Evolutionary conservation across 805 yeast genomes (phyloP).

Genomic region (Scheffersomyces coipomensis): DNA sequence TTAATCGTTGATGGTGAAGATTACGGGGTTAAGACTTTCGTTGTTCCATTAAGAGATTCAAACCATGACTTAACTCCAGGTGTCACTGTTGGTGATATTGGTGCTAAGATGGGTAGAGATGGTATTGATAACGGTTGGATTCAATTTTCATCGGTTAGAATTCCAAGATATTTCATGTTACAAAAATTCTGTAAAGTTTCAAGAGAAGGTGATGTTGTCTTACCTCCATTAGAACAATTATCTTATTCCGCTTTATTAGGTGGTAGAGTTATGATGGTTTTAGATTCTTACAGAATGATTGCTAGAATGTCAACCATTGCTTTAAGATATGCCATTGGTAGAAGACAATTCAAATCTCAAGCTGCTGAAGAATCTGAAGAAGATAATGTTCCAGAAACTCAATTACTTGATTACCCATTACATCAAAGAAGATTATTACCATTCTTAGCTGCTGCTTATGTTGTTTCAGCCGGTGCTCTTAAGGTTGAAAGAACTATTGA

Average conservation of each 20-base stretch:
- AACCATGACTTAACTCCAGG: slow-evolving; percentile 44
- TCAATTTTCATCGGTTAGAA: slow-evolving; percentile 42
- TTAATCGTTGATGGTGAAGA: slow-evolving; percentile 43
- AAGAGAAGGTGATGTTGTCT: slow-evolving; percentile 36
- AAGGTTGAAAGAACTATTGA: slow-evolving; percentile 35
- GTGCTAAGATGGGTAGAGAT: slow-evolving; percentile 49
- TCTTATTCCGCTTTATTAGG: slow-evolving; percentile 42
- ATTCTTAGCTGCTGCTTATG: slow-evolving; percentile 39
- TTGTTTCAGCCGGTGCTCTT: slow-evolving; percentile 35
- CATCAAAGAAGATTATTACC: slow-evolving; percentile 48
- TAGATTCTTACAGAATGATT: slow-evolving; percentile 41
- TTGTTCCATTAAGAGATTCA: slow-evolving; percentile 45
- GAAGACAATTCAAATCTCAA: slow-evolving; percentile 43
- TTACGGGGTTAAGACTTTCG: slow-evolving; percentile 46
- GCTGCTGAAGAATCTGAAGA: slow-evolving; percentile 18
- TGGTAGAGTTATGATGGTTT: slow-evolving; percentile 46
- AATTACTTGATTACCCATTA: slow-evolving; percentile 43
- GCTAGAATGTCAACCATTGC: slow-evolving; percentile 44
- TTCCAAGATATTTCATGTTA: slow-evolving; percentile 46
- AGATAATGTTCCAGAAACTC: slow-evolving; percentile 29
- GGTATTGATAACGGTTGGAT: slow-evolving; percentile 52
- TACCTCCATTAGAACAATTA: slow-evolving; percentile 47
- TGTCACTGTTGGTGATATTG: slow-evolving; percentile 45
- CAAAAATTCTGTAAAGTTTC: slow-evolving; percentile 43
- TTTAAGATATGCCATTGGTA: slow-evolving; percentile 43